Percentiles rank a stretch among this genome's conserved stretches.
These are phyloP conservation scores for Protomyces inouyei DNA, from an alignment of 1,139 yeast genomes.

Conservation along the genomic window DNA sequence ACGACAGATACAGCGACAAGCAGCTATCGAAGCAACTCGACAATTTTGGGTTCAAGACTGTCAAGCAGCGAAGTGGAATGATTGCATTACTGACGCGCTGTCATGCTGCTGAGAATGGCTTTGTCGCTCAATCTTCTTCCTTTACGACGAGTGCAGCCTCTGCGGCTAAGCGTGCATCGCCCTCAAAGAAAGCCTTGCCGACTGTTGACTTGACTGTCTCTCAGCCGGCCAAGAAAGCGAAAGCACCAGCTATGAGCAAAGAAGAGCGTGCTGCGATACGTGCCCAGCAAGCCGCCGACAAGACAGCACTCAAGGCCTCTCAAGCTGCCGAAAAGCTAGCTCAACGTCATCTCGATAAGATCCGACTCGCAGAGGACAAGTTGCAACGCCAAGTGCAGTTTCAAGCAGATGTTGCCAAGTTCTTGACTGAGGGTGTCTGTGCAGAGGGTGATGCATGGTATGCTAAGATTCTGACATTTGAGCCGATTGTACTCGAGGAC, in stretches of 20 bases:
- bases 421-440: background rate
- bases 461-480: constrained; percentile 32
- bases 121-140: background rate
- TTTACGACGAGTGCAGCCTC: background rate
- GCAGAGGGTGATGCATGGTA: constrained; percentile 32
- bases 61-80: constrained; percentile 22
- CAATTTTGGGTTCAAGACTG: constrained; percentile 25
- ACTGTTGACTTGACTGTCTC: background rate
- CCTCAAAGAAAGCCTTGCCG: background rate
- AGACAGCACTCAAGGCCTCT: background rate
- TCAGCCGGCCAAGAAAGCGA: background rate
- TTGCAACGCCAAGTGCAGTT: background rate
- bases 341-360: background rate
- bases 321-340: background rate
- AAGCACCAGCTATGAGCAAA: background rate
- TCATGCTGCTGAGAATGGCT: constrained; percentile 8
- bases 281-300: background rate
- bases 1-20: background rate
- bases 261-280: background rate
- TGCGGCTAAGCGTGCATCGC: background rate
- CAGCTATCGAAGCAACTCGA: constrained; percentile 21
- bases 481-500: constrained; percentile 33
- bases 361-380: background rate
- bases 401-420: background rate
- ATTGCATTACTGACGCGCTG: constrained; percentile 17